Evolutionary conservation across 345 rosid species (phyloP).

Genomic region (Erucastrum elatum): DNA sequence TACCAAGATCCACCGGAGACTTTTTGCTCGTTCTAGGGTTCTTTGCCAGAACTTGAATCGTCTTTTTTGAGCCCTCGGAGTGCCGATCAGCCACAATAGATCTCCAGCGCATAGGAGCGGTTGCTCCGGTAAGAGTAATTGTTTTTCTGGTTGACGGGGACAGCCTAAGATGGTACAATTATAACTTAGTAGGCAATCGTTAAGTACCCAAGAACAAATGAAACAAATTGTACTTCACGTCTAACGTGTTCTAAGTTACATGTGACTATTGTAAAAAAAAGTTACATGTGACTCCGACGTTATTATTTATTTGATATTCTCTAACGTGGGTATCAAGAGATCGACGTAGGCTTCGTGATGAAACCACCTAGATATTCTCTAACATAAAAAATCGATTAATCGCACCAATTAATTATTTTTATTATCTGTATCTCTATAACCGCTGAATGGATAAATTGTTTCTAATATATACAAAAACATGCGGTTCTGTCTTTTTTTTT

Average conservation of each 20-base stretch:
- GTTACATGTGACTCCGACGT: not conserved
- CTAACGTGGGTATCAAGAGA: not conserved
- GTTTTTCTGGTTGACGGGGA: constrained; percentile 43
- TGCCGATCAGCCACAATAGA: constrained; percentile 85
- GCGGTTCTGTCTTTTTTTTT: too few species aligned
- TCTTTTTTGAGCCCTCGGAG: constrained; percentile 46
- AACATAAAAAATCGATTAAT: not conserved
- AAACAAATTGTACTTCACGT: not conserved
- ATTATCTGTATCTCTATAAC: not conserved
- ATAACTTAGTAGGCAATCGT: not conserved
- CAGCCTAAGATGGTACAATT: constrained; percentile 42
- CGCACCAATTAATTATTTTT: not conserved
- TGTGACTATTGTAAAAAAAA: too few species aligned
- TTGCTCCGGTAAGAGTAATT: constrained; percentile 38
- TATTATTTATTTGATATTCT: not conserved
- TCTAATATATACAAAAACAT: too few species aligned
- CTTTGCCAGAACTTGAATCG: constrained; percentile 79
- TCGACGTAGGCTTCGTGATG: not conserved
- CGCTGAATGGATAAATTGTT: too few species aligned
- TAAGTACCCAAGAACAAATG: not conserved
- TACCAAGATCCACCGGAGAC: constrained; percentile 58
- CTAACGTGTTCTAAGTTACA: not conserved
- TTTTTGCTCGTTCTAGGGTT: constrained; percentile 49
- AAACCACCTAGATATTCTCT: not conserved
- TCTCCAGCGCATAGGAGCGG: constrained; percentile 55